Evolutionary conservation across 192 early-diverging fungal genomes (phyloP), one percentile per base, ranked within the genome.

Genomic region (Coemansia sp.): DNA sequence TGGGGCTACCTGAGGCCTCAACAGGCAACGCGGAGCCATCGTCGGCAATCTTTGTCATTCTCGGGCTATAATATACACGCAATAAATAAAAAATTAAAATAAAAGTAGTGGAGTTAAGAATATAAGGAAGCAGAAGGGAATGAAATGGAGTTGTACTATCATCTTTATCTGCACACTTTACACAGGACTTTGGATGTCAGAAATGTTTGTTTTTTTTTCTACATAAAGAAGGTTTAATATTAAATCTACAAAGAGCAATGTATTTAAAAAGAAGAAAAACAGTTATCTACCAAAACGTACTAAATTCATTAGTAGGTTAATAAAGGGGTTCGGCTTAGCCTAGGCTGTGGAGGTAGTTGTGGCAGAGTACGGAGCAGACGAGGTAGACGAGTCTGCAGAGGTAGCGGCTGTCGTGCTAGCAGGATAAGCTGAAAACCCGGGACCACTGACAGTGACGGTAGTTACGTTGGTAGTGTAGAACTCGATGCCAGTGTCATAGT

Each of bases 1-100:
- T 68, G 13, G 78, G 78, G 21, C 78, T 80, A 61, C 76, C 69
- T 11, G 63, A 36, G 5, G 66, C 67, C 67, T 72, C 70, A 40
- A 71, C 70, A 2, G 78, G 78, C 73, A 76, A 66, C 10, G 63
- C 37, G 3, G 37, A 6, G 16, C n/a, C 39, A 18, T 40, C 37
- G 0, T 7, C 15, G 3, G 32, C n/a, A 39, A 58, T 37, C 56
- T 22, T 58, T 37, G 49, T 19, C 19, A 22, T 22, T 22, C 9
- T 6, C 1, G 2, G 9, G 11, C 4, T 18, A 18, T 6, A 52
- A 12, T 52, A 22, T 10, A 21, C 11, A 7, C 2, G 49, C 42
- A 43, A 43, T 12, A 12, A 43, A 43, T 1, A 43, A 12, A 2
- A 43, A 43, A 13, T 42, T 8, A 43, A 5, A 12, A 65, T 12